phyloP scores from a whole-genome alignment of 495 filamentous ascomycete species.

The Oleoguttula mirabilis region DNA sequence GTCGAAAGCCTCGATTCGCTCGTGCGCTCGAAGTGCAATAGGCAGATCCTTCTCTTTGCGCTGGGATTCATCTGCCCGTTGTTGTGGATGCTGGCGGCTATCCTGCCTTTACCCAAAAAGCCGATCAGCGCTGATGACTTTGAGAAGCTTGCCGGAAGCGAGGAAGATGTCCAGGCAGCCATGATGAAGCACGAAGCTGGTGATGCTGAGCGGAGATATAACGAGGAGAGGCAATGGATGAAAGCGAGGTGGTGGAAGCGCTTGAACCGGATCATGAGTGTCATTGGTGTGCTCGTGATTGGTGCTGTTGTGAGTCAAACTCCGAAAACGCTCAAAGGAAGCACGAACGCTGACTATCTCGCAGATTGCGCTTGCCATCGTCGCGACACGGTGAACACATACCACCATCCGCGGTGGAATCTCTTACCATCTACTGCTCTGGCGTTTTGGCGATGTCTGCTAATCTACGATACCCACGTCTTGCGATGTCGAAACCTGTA shows the following conservation, averaged over 20 bases:
- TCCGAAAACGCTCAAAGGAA: not conserved
- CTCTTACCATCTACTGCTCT: not conserved
- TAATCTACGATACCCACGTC: slow-evolving; percentile 10
- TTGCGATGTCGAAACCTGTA: slow-evolving; percentile 1
- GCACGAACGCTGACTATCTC: slow-evolving; percentile 19
- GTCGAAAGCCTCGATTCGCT: slow-evolving; percentile 49
- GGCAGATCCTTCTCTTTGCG: slow-evolving; percentile 78
- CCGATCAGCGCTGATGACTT: slow-evolving; percentile 23
- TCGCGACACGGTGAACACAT: slow-evolving; percentile 34
- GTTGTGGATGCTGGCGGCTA: slow-evolving; percentile 75
- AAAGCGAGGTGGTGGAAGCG: slow-evolving; percentile 90
- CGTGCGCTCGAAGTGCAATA: slow-evolving; percentile 55
- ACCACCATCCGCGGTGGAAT: too few relatives aligned
- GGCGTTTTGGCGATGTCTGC: slow-evolving; percentile 2
- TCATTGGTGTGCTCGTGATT: slow-evolving; percentile 66
- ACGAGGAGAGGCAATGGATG: slow-evolving; percentile 45
- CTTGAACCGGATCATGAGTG: slow-evolving; percentile 76
- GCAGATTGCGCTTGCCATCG: slow-evolving; percentile 46
- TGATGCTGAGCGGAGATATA: slow-evolving; percentile 31
- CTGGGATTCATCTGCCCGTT: slow-evolving; percentile 79
- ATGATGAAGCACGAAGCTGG: slow-evolving; percentile 23
- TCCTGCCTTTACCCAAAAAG: slow-evolving; percentile 62
- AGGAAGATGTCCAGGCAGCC: slow-evolving; percentile 24
- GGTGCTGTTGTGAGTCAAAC: slow-evolving; percentile 53
- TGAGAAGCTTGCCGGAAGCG: slow-evolving; percentile 27